Conservation (phyloP, 352 stramenopile genomes). For the Pythium diclinum region DNA sequence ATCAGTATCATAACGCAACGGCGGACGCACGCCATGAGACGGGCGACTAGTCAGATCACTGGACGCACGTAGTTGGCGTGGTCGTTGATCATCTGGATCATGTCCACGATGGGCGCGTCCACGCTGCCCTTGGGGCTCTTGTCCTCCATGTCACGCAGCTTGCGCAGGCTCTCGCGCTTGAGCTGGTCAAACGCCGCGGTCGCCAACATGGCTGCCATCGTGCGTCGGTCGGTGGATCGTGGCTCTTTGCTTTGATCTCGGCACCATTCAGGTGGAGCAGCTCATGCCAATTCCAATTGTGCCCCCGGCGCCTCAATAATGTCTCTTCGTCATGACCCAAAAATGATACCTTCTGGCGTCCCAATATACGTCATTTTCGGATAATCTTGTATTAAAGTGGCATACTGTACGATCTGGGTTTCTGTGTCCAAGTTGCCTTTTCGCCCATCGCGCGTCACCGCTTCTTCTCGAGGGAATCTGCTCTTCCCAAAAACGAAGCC, state of each 20-base stretch:
- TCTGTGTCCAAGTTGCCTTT: conserved; percentile 21
- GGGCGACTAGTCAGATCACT: neutral
- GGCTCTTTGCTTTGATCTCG: conserved; percentile 2
- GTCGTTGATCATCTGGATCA: conserved; percentile 86
- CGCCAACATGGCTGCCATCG: conserved; percentile 13
- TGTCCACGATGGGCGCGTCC: conserved; percentile 85
- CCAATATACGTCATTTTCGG: neutral
- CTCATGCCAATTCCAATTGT: conserved; percentile 7
- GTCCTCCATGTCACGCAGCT: conserved; percentile 77
- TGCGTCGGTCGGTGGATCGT: conserved; percentile 1
- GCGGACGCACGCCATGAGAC: neutral
- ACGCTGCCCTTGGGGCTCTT: conserved; percentile 91
- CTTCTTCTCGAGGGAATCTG: neutral
- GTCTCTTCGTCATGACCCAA: neutral
- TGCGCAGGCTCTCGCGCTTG: conserved; percentile 84
- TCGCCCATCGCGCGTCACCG: conserved; percentile 22
- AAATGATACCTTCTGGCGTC: neutral
- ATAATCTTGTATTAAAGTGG: neutral
- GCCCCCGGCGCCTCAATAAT: neutral
- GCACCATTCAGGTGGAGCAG: neutral
- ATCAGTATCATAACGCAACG: neutral
- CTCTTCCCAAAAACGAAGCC: neutral
- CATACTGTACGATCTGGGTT: conserved; percentile 19
- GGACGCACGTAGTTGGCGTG: conserved; percentile 76
- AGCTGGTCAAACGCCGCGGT: conserved; percentile 63